Base-by-base conservation (phyloP, 108 stramenopile species). In the Cyclotella choctawhatcheeana region DNA sequence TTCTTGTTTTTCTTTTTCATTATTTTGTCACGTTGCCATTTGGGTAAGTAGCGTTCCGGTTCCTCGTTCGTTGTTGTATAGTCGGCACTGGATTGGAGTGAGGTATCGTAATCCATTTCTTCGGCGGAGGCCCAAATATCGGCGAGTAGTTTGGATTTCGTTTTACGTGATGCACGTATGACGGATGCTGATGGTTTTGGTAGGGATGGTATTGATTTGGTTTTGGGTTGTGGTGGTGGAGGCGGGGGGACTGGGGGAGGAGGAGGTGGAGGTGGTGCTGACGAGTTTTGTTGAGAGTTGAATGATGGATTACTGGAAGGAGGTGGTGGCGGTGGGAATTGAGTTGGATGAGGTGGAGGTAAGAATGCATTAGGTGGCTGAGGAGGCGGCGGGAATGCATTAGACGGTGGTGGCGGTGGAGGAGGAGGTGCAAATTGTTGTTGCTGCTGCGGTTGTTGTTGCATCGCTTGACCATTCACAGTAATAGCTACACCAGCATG, bases 101-200 rank as follows among this genome's bases (percentile, higher is more conserved):
- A 53, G 64, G 54, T 40, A 64, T 91, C 91, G 62, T 89, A 92
- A 17, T 86, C 77, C 56, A 94, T 85, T 79, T 94, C 93, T 67
- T 94, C 93, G 16, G 58, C 75, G 6, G 89, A 89, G 20, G 93
- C 93, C 93, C 93, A 94, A 77, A 94, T 89, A 67, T 94, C 93
- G 4, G 77, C 88, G 13, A 63, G 22, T 56, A 44, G 32, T 56
- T 68, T 75, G 37, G 37, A 73, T 68, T 78, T 80, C 58, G 31
- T 63, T 34, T 69, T 74, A 37, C 74, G 74, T 26, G 68, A 58
- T 21, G 69, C 64, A 25, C 89, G 81, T 63, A 84, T 53, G 5
- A 90, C 92, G 22, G 92, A 68, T 55, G 75, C 60, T 27, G 88
- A 89, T 33, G 93, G 88, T 47, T 71, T 40, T 16, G 89, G 90